Evolutionary conservation across 2,329 filamentous ascomycete species (phyloP), one percentile per base, ranked within the genome.

Genomic region (Calonectria honghensis): DNA sequence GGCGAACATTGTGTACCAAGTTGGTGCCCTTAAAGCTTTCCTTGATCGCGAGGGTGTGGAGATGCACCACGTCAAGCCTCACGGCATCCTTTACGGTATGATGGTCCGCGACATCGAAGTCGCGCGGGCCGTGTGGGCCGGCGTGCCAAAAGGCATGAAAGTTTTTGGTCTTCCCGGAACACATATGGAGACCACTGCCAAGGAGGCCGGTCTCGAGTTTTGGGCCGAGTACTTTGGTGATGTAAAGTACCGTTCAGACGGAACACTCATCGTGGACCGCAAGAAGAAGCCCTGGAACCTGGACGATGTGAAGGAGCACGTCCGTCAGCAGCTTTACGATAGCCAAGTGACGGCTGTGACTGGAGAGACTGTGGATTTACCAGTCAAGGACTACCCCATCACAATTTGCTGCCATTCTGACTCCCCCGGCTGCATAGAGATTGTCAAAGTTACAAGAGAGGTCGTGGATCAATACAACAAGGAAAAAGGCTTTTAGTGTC

Each of bases 241-340:
- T 18, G 81, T 82, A n/a, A 79, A 81, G 67, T 82, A 82, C 27
- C 66, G 63, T 4, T 63, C 75, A 7, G 80, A 81, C n/a, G 80
- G 79, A 0, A 73, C 66, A 10, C 63, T 82, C 20, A 74, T 81
- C 4, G 73, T 79, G 81, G 89, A 73, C 87, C 85, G 90, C 39
- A 90, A 91, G 84, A 92, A 91, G 84, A 90, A 91, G 85, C 82
- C 85, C 84, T 75, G 70, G 70, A 80, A 84, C 31, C 70, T 81
- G 0, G 82, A 83, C 9, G 85, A 87, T 48, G 84, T 87, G 18
- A 83, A 83, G 80, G 83, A 80, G 54, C 85, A 86, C 69, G 84
- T 88, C 6, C 75, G 80, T n/a, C 83, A 86, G 75, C 86, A 88
- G 77, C 75, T 88, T 10, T 83, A 85, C 52, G 83, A 85, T 6